Evolutionary conservation across 306 rosid species (phyloP), one percentile per base, ranked within the genome.

Genomic region (Quillaja saponaria): DNA sequence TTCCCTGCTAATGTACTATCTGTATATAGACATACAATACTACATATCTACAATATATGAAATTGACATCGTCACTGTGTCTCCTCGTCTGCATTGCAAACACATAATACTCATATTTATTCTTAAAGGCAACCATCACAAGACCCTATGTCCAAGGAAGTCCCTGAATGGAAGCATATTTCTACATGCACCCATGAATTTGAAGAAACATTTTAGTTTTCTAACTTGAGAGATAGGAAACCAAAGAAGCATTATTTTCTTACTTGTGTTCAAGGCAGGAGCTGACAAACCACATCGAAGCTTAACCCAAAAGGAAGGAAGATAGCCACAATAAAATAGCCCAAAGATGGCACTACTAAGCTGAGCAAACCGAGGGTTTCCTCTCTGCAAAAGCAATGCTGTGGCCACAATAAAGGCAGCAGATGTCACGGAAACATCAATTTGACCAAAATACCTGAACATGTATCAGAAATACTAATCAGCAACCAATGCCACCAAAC

Each of bases 251-350:
- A 39, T 11, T 34, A 61, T 50, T 58, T 49, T 48, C 84, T 75
- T 76, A 86, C 97, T 64, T 54, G 99, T 82, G 71, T 86, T 84
- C 67, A 92, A 60, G 73, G 96, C 88, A 25, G 99, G 99, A 34
- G 86, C 95, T n/a, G 95, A 80, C 71, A 92, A 69, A 51, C 96
- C 90, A 72, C 96, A 92, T 63, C 99, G 94, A 89, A 92, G 99
- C 80, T 92, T 92, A 63, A 92, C 86, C 99, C 99, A 92, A 53
- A 92, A 92, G 66, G 91, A 84, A 44, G 99, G 99, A 81, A 92
- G 99, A 81, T 92, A 92, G 53, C 95, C 96, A 52, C 92, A 86
- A 61, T 92, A 92, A 80, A 92, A 84, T 54, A 92, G 80, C 68
- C 99, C 99, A 78, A 92, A 92, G 64, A 89, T 76, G 48, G 95